Evolutionary conservation across 345 rosid genomes (phyloP).

Genomic region (Linum trigynum): DNA sequence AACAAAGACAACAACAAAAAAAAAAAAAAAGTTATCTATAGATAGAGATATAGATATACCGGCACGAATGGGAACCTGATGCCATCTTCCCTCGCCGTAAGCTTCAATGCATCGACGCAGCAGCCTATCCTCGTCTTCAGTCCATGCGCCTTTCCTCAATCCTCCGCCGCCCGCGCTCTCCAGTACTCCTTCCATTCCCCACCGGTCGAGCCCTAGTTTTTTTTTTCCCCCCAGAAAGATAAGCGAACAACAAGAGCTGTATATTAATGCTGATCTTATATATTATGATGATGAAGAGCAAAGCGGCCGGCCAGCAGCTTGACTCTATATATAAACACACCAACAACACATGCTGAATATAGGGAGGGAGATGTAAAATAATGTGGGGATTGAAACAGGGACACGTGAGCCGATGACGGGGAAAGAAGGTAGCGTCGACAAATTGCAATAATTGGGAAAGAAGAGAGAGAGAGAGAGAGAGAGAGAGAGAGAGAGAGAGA

Average conservation of each 20-base stretch:
- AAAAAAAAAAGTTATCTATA: no score
- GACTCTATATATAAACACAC: no score
- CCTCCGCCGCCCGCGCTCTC: conserved; percentile 17
- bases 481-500: no score
- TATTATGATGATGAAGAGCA: no score
- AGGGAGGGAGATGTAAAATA: background rate
- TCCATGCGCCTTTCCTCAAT: conserved; percentile 45
- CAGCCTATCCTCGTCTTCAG: conserved; percentile 40
- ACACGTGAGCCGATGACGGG: background rate
- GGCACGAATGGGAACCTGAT: conserved; percentile 31
- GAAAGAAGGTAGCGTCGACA: background rate
- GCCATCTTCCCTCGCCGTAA: conserved; percentile 47
- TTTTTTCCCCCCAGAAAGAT: background rate
- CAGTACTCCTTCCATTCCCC: background rate
- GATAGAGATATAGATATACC: conserved; percentile 13
- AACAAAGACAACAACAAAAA: background rate
- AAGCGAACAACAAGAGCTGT: background rate
- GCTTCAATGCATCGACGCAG: conserved; percentile 27
- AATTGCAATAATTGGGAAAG: background rate
- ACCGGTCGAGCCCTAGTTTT: background rate
- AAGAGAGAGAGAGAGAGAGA: background rate
- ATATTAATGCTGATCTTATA: no score
- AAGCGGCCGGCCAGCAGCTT: no score
- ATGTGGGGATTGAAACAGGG: background rate
- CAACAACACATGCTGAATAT: background rate